Percentiles rank a stretch among this genome's conserved stretches.
Evolutionary conservation across 225 moss, liverwort and hornwort species (phyloP).

Genomic region (Bryum argenteum): DNA sequence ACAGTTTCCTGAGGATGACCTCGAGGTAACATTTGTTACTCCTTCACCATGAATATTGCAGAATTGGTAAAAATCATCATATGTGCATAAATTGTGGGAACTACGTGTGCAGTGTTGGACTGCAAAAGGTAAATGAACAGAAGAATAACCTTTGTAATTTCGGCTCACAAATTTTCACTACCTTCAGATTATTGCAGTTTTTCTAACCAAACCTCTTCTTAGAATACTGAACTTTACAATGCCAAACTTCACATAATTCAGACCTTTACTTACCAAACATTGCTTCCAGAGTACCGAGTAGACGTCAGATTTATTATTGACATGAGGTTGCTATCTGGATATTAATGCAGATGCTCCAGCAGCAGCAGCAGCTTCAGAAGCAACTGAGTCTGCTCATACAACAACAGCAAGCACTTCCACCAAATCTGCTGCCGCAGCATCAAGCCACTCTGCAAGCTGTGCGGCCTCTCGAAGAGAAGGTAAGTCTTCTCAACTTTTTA

Average conservation of each 20-base stretch:
- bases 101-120: background rate
- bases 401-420: conserved; percentile 50
- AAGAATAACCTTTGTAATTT: background rate
- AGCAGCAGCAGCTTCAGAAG: conserved; percentile 56
- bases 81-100: background rate
- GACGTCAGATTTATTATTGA: conserved; percentile 11
- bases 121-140: background rate
- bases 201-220: background rate
- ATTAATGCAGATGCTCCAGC: conserved; percentile 45
- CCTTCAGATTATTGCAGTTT: background rate
- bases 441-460: conserved; percentile 58
- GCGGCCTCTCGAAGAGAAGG: conserved; percentile 64
- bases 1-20: background rate
- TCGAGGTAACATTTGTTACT: background rate
- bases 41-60: background rate
- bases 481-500: background rate
- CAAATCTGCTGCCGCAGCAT: conserved; percentile 63
- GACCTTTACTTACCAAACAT: background rate
- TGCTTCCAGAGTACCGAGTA: background rate
- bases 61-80: no score
- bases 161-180: background rate
- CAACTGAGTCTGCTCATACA: conserved; percentile 47
- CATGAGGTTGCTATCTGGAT: background rate
- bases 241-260: background rate
- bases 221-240: no score